Evolutionary conservation across 192 early-diverging fungal species (phyloP), one percentile per base, ranked within the genome.

Genomic region (Linderina pennispora): DNA sequence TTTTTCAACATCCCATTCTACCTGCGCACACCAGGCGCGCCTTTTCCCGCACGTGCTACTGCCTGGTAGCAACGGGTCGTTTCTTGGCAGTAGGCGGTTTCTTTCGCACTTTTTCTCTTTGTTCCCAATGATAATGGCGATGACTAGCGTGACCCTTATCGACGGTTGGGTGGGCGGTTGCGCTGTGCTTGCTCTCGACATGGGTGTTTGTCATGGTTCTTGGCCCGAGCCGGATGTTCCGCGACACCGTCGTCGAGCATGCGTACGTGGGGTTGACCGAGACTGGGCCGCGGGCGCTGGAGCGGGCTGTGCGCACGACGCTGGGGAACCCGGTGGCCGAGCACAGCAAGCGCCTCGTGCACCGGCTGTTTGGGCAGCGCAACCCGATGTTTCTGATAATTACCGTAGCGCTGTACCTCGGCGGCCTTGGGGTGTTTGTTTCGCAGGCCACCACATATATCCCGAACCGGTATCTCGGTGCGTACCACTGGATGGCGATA

Each of bases 191-290:
- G 43, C 50, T 69, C 20, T 39, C 47, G 15, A 36, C 43, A 24
- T 61, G 58, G 58, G 53, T 69, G 36, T 62, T 53, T 50, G 45
- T 62, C n/a, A 44, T 69, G 49, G 43, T 62, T 6, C 65, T 69
- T 8, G 65, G 65, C 3, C 65, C 53, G 40, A 69, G 57, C 43
- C 58, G 65, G 54, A 62, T 62, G 58, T 69, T 69, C 41, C 58
- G 55, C 4, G 58, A 39, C 24, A 62, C 66, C 3, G 32, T 47
- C 8, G 59, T 70, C 13, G 66, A 58, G 50, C 54, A 44, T 13
- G 59, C 59, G 15, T 34, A 61, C 36, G 28, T 26, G 16, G 32
- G 22, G 8, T 34, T 60, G 33, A 49, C 54, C 16, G 43, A 53
- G 34, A 43, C 36, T 25, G 26, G 58, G 13, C 59, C 66, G 10